Percentiles rank a stretch among this genome's conserved stretches.
phyloP scores from a whole-genome alignment of 177 flowering plant genomes.

The Vitis hybrid region DNA sequence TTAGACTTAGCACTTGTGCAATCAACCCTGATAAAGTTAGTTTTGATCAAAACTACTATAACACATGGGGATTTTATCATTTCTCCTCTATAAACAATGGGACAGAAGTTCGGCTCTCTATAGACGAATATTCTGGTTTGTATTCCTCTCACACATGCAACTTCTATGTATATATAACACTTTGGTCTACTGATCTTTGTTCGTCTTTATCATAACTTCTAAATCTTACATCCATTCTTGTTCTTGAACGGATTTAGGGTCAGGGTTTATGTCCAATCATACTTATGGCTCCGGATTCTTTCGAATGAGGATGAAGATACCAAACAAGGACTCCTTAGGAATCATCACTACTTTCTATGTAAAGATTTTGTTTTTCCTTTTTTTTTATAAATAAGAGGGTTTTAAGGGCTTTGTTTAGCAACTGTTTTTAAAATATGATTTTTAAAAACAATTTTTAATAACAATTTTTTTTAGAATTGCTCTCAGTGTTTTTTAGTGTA shows the following conservation, averaged over 20 bases:
- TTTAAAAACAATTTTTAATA: too few species aligned
- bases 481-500: too few species aligned
- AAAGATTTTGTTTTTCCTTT: neutral
- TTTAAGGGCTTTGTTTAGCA: too few species aligned
- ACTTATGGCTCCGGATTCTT: slow-evolving; percentile 51
- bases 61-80: slow-evolving; percentile 24
- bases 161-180: neutral
- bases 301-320: slow-evolving; percentile 45
- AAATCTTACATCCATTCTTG: too few species aligned
- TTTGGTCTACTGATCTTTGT: neutral
- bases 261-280: slow-evolving; percentile 49
- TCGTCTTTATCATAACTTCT: neutral
- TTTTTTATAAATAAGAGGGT: too few species aligned
- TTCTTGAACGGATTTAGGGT: slow-evolving; percentile 21
- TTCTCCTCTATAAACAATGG: slow-evolving; percentile 10
- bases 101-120: slow-evolving; percentile 15
- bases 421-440: too few species aligned
- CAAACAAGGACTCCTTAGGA: slow-evolving; percentile 40
- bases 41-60: slow-evolving; percentile 18
- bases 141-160: neutral
- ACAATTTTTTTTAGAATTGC: too few species aligned
- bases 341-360: slow-evolving; percentile 58
- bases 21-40: neutral
- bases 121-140: slow-evolving; percentile 21
- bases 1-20: too few species aligned